These are phyloP conservation scores for Posidonia oceanica DNA, from an alignment of 116 monocot genomes.

Conservation along the genomic window DNA sequence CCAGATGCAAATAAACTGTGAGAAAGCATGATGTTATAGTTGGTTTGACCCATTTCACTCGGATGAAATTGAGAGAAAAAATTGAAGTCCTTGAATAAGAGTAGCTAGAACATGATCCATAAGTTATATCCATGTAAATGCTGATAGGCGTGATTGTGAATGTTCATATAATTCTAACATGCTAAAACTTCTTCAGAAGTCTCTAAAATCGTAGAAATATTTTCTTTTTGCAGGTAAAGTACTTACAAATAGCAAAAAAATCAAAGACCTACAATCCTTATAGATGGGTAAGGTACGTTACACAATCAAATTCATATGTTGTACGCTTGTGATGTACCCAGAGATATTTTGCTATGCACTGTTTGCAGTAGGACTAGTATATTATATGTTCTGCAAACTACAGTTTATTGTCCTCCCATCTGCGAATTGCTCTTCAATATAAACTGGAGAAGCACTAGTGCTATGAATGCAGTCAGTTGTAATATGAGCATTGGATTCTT, in stretches of 20 bases:
- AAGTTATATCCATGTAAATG: background rate
- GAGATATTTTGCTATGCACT: background rate
- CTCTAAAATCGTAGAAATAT: background rate
- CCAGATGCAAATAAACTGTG: background rate
- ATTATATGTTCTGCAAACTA: background rate
- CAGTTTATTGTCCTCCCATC: background rate
- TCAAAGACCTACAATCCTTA: constrained; percentile 91
- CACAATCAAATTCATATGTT: constrained; percentile 93
- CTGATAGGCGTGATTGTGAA: background rate
- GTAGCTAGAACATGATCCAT: background rate
- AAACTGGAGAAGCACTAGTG: constrained; percentile 1
- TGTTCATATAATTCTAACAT: no score
- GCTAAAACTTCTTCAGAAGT: background rate
- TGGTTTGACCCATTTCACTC: background rate
- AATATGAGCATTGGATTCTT: no score
- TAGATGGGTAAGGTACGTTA: constrained; percentile 96
- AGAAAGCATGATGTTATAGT: background rate
- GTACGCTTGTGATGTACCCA: constrained; percentile 52
- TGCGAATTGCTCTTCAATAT: background rate
- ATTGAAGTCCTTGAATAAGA: background rate
- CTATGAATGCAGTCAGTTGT: no score
- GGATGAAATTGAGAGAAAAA: background rate
- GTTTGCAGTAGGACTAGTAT: background rate
- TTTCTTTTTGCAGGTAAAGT: constrained; percentile 64
- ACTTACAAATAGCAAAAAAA: constrained; percentile 90